Evolutionary conservation across 805 yeast genomes (phyloP).

Genomic region (Ogataea philodendri): DNA sequence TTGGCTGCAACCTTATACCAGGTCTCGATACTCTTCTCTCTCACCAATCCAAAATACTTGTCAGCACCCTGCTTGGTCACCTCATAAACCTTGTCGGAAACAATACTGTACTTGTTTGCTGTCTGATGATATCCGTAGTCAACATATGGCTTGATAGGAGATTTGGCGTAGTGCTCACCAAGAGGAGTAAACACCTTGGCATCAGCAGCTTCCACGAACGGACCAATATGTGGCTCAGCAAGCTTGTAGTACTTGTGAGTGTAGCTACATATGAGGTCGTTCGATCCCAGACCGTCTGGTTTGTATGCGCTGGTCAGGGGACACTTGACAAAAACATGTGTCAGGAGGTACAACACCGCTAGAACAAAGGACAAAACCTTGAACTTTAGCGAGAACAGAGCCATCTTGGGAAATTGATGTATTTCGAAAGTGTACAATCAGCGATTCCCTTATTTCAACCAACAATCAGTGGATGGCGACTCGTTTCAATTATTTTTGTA

Average conservation of each 20-base stretch:
- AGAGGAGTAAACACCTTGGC: constrained; percentile 15
- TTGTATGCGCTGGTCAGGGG: constrained; percentile 23
- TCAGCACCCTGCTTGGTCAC: constrained; percentile 23
- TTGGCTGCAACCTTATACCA: constrained; percentile 1
- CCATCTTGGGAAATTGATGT: constrained; percentile 7
- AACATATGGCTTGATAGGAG: constrained; percentile 27
- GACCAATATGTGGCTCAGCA: constrained; percentile 21
- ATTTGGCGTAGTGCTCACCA: constrained; percentile 17
- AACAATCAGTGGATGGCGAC: constrained; percentile 13
- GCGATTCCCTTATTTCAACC: too few species aligned
- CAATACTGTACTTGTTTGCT: constrained; percentile 10
- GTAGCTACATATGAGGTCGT: constrained; percentile 24
- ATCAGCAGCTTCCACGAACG: constrained; percentile 15
- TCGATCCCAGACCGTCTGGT: constrained; percentile 9
- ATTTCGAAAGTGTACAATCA: not conserved
- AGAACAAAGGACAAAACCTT: constrained; percentile 20
- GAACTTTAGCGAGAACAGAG: constrained; percentile 13
- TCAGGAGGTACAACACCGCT: constrained; percentile 17
- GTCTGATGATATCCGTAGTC: constrained; percentile 14
- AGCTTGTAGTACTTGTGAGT: constrained; percentile 22
- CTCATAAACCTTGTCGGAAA: too few species aligned
- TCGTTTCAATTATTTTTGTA: constrained; percentile 5
- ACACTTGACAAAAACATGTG: constrained; percentile 25
- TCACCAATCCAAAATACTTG: constrained; percentile 12
- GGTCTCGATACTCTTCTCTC: constrained; percentile 2